phyloP scores from a whole-genome alignment of 116 monocot species.

The Papilionanthe hybrid region DNA sequence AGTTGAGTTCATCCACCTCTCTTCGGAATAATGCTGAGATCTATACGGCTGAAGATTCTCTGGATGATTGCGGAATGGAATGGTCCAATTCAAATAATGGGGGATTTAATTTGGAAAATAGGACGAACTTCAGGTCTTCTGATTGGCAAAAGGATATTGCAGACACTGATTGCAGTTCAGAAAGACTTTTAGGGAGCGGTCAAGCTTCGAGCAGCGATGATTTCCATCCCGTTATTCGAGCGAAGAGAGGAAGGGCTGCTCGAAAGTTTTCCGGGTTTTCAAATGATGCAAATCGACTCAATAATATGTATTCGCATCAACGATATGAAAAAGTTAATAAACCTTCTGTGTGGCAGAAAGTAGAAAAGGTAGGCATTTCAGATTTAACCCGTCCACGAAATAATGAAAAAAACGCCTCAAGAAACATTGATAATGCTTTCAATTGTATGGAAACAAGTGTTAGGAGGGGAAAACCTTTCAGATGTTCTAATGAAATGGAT shows the following conservation, averaged over 20 bases:
- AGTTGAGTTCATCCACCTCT: constrained; percentile 8
- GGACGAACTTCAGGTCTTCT: constrained; percentile 6
- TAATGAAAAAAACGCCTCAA: not conserved
- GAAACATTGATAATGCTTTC: constrained; percentile 11
- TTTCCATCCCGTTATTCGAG: constrained; percentile 25
- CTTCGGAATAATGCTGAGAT: constrained; percentile 16
- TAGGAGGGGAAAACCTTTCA: constrained; percentile 11
- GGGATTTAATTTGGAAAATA: constrained; percentile 6
- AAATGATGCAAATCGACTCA: not conserved
- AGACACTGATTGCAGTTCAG: constrained; percentile 17
- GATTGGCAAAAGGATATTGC: constrained; percentile 12
- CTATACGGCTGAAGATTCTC: constrained; percentile 19
- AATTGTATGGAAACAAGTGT: constrained; percentile 15
- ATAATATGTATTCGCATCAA: constrained; percentile 1
- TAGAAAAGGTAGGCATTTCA: constrained; percentile 26
- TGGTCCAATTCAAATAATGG: constrained; percentile 10
- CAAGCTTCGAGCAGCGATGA: constrained; percentile 35
- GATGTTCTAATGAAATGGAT: constrained; percentile 19
- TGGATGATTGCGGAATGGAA: constrained; percentile 7
- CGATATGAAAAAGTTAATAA: constrained; percentile 21
- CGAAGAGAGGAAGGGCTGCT: constrained; percentile 37
- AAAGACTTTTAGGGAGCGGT: constrained; percentile 29
- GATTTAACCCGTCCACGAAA: constrained; percentile 4
- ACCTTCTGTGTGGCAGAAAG: constrained; percentile 62
- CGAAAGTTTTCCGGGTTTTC: constrained; percentile 26